Evolutionary conservation across 257 asterid genomes (phyloP).

Genomic region (Lycium ferocissimum): DNA sequence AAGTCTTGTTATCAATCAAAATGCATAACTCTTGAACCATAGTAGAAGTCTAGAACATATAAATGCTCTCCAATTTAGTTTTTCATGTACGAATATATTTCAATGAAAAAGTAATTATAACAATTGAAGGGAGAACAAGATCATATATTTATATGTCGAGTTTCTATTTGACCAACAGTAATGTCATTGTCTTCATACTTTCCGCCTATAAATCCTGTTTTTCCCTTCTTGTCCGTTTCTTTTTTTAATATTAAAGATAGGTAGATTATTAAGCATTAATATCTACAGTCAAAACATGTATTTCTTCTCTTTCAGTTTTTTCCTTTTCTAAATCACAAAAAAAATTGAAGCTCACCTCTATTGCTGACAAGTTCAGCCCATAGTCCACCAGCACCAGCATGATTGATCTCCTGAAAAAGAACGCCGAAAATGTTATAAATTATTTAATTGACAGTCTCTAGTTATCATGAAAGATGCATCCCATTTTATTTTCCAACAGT

Average conservation of each 20-base stretch:
- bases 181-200: background rate
- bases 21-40: background rate
- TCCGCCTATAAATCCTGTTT: background rate
- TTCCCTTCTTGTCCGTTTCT: no score
- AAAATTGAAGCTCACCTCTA: constrained; percentile 65
- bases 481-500: background rate
- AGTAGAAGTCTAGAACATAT: background rate
- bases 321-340: background rate
- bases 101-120: background rate
- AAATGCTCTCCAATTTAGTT: background rate
- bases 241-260: no score
- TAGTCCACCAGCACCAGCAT: constrained; percentile 99
- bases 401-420: constrained; percentile 82
- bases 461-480: background rate
- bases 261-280: background rate
- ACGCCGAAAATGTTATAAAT: background rate
- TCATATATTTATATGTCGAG: background rate
- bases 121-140: background rate
- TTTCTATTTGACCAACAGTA: background rate
- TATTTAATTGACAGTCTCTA: background rate
- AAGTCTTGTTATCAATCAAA: constrained; percentile 12
- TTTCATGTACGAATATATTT: background rate
- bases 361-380: constrained; percentile 97
- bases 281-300: background rate
- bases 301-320: background rate